Base-by-base conservation (phyloP, 202 grass and related monocot genomes). In the Setaria italica region DNA sequence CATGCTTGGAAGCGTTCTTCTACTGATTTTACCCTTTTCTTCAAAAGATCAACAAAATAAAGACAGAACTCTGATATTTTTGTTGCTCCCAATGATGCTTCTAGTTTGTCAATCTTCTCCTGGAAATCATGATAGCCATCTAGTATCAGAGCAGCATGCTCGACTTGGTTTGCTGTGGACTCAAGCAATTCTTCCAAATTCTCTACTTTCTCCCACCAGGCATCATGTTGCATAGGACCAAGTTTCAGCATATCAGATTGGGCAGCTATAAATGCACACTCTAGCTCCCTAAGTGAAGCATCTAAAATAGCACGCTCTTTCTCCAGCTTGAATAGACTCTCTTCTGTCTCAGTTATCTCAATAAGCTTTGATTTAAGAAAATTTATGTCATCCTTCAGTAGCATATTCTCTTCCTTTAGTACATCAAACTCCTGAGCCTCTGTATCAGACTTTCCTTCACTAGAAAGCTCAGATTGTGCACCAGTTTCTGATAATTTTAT, bases 161-260 rank as follows among this genome's bases (percentile, higher is more conserved):
- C 85, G 46, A 87, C 80, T 90, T 86, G 70, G 63, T 84, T 88
- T 75, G 78, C 85, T 79, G 87, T 69, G 63, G 62, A 81, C 69
- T 92, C 85, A 81, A 90, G 78, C 85, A 92, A 86, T 59, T 81
- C 78, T 86, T 90, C 78, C 76, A 94, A 86, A 81, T 81, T 83
- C 86, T 90, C 87, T 81, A 90, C 82, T 82, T 92, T 94, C 68
- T 90, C 88, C 82, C 82, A 90, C 87, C 90, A 90, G 48, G 87
- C 59, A 78, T 90, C 89, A 85, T 89, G 77, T 46, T 85, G 81
- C 75, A 83, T 72, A 79, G 85, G 82, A 81, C 63, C 63, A 90
- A 78, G 82, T 88, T 86, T 92, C 75, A 87, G 48, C 83, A 84
- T 85, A 86, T 94, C 83, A 63, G 83, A 81, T 74, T 90, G 90